A percentile compares a stretch with the other conserved stretches of the same genome.
Conservation (phyloP, 1,139 yeast species). For the Diutina siamensis region DNA sequence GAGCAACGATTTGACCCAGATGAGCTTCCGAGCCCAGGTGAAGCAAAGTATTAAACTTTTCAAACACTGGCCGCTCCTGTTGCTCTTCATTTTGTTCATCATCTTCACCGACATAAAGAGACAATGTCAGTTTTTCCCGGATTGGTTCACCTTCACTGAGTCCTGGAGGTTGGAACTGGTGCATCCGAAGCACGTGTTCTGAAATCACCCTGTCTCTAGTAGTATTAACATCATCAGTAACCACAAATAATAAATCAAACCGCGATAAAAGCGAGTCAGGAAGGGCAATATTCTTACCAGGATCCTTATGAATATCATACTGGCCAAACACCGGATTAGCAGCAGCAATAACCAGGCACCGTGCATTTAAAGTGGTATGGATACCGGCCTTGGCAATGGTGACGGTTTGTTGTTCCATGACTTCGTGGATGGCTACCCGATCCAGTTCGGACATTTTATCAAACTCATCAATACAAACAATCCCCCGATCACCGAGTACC, state of each 20-base stretch:
- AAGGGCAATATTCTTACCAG: conserved; percentile 90
- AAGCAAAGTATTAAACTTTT: conserved; percentile 69
- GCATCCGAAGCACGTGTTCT: conserved; percentile 93
- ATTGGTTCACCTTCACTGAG: conserved; percentile 90
- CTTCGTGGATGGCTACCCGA: conserved; percentile 97
- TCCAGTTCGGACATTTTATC: conserved; percentile 97
- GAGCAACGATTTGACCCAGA: conserved; percentile 45
- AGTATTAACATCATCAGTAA: conserved; percentile 89
- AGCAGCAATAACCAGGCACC: conserved; percentile 96
- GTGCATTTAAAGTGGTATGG: conserved; percentile 90
- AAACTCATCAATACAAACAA: conserved; percentile 96
- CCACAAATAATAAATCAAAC: conserved; percentile 90
- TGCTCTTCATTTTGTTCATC: conserved; percentile 29
- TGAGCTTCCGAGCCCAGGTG: conserved; percentile 57
- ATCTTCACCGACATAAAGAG: conserved; percentile 73
- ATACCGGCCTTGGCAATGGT: conserved; percentile 98
- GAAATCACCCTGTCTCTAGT: conserved; percentile 76
- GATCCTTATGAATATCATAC: conserved; percentile 91
- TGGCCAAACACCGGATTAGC: conserved; percentile 98
- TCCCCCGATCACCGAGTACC: conserved; percentile 96
- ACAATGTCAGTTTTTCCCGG: conserved; percentile 58
- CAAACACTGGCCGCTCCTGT: conserved; percentile 50
- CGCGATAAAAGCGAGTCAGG: conserved; percentile 96
- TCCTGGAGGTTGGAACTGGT: conserved; percentile 82
- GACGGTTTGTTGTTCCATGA: conserved; percentile 98